Evolutionary conservation across 345 rosid species (phyloP).

Genomic region (Hibiscus tridactylites): DNA sequence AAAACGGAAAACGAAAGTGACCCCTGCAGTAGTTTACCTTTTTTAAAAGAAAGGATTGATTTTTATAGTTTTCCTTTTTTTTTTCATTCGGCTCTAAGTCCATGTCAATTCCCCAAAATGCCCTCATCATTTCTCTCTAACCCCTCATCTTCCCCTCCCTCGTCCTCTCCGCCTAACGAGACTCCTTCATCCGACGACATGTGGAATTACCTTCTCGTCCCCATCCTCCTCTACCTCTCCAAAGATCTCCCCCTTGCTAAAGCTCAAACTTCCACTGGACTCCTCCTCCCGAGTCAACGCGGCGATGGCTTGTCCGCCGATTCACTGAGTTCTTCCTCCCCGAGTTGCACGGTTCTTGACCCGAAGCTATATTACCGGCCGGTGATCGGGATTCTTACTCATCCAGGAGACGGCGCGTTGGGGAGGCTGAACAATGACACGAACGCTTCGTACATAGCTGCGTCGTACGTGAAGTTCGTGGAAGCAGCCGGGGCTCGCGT

Average conservation of each 20-base stretch:
- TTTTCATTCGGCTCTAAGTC: neutral
- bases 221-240: constrained; percentile 38
- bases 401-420: constrained; percentile 88
- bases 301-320: constrained; percentile 2
- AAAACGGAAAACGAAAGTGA: too few species aligned
- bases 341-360: constrained; percentile 42
- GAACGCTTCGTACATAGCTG: constrained; percentile 54
- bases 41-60: too few species aligned
- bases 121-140: constrained; percentile 24
- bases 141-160: constrained; percentile 13
- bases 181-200: constrained; percentile 15
- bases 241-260: constrained; percentile 31
- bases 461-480: constrained; percentile 83
- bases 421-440: constrained; percentile 60
- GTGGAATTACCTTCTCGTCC: constrained; percentile 46
- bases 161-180: neutral
- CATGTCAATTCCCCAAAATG: constrained; percentile 24
- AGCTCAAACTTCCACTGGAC: constrained; percentile 18
- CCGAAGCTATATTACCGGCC: constrained; percentile 59
- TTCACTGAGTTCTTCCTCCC: neutral
- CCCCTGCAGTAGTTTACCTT: too few species aligned
- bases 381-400: constrained; percentile 74
- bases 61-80: neutral
- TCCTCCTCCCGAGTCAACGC: constrained; percentile 42
- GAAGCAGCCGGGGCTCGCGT: constrained; percentile 93